phyloP scores from a whole-genome alignment of 108 stramenopile species.

The Ochromonas danica region DNA sequence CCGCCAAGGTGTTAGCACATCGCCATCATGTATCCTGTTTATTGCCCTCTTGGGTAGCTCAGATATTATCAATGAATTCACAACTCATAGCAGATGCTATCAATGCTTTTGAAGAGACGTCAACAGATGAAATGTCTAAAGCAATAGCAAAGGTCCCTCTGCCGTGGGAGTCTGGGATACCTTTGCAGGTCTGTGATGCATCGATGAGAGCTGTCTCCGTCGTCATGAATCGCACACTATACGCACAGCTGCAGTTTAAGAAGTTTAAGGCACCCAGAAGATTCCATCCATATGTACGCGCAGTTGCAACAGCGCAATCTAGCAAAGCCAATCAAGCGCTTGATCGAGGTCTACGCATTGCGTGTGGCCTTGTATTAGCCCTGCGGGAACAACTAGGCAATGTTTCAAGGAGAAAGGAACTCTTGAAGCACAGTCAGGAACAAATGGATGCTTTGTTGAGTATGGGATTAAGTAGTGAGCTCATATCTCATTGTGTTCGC shows the following conservation, averaged over 20 bases:
- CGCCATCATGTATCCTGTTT: neutral
- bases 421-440: neutral
- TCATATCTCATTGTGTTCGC: neutral
- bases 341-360: neutral
- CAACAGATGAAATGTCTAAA: neutral
- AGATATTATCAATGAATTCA: neutral
- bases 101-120: constrained; percentile 3
- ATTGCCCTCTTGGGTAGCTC: neutral
- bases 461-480: neutral
- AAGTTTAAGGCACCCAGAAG: neutral
- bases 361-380: neutral
- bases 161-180: neutral
- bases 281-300: neutral
- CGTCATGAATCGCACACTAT: neutral
- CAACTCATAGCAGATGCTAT: neutral
- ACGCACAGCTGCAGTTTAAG: neutral
- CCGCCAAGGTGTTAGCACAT: neutral
- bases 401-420: neutral
- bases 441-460: neutral
- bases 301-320: neutral
- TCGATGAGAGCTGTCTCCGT: neutral
- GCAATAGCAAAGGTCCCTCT: neutral
- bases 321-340: neutral
- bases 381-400: neutral
- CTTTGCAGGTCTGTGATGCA: neutral